These are phyloP conservation scores for Knufia fluminis DNA, from an alignment of 2,329 filamentous ascomycete species.

Conservation along the genomic window DNA sequence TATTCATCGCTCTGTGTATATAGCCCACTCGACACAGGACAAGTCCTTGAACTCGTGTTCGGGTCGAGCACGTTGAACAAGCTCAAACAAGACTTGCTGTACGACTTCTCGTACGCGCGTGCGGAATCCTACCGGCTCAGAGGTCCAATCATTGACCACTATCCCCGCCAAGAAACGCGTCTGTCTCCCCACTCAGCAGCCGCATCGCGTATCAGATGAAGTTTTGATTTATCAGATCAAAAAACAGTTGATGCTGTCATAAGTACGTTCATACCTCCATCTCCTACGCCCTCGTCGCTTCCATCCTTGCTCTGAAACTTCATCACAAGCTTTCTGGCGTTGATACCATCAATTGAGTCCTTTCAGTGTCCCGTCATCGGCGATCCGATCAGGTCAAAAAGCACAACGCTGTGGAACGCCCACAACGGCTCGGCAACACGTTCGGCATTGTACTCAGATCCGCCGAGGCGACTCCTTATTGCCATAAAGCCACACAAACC, in stretches of 20 bases:
- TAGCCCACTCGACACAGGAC: background rate
- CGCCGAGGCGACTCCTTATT: background rate
- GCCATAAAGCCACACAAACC: background rate
- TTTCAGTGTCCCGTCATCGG: background rate
- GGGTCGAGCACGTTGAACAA: background rate
- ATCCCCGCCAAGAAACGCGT: background rate
- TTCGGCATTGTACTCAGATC: background rate
- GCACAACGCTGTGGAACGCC: background rate
- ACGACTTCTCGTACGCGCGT: background rate
- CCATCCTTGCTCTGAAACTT: background rate
- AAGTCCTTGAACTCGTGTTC: too few species aligned
- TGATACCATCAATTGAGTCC: background rate
- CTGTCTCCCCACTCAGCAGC: background rate
- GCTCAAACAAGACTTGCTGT: background rate
- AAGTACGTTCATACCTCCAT: background rate
- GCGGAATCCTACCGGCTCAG: background rate
- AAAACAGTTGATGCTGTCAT: background rate
- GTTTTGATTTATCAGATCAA: slow-evolving; percentile 1
- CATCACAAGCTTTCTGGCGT: background rate
- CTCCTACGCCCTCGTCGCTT: background rate
- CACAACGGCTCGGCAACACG: background rate
- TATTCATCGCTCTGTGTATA: too few species aligned
- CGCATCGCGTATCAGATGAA: background rate
- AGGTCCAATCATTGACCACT: background rate
- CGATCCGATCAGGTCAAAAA: background rate